Base-by-base conservation (phyloP, 192 early-diverging fungal species). In the Chytriomyces sp. region DNA sequence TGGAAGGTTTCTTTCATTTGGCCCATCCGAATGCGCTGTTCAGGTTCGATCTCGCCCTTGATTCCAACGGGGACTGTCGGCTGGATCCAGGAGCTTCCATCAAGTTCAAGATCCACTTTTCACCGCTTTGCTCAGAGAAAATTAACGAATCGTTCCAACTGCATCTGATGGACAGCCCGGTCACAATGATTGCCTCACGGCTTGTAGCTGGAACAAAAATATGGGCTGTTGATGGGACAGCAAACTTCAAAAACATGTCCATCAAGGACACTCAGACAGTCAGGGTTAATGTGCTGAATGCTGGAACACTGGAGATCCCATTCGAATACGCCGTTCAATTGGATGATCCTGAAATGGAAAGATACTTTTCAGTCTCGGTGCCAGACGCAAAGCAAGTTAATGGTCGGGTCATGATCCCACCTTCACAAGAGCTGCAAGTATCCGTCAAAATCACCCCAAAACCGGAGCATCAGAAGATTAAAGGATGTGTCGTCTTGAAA, bases 191-290 rank as follows among this genome's bases (percentile, higher is more conserved):
- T 20, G 80, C 86, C 5, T 28, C 82, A 3, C 72, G 65, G 13
- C 83, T 82, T 5, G 28, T 65, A 13, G 49, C 83, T n/a, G 84
- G 86, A 24, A 60, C 81, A 7, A 74, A 78, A 50, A 79, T 81
- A 3, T 87, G 85, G 88, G 71, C 64, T 16, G 73, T 80, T 18
- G 81, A 82, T 0, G 86, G 86, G 3, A 62, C 69, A 3, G 71
- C 84, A 10, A 70, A 82, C 46, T 77, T 89, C 28, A 43, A 74
- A 50, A 89, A 89, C 57, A 87, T 86, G 82, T 81, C 82, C 3
- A 74, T 89, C 20, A 72, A 64, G n/a, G 83, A 82, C n/a, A 82
- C 69, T 23, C 88, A 89, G 70, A 78, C 62, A 8, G 13, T 75
- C 2, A 79, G 24, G 4, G 9, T 89, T 16, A 73, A 75, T 9